Conservation (phyloP, 1,139 yeast species). For the Magnusiomyces paraingens region DNA sequence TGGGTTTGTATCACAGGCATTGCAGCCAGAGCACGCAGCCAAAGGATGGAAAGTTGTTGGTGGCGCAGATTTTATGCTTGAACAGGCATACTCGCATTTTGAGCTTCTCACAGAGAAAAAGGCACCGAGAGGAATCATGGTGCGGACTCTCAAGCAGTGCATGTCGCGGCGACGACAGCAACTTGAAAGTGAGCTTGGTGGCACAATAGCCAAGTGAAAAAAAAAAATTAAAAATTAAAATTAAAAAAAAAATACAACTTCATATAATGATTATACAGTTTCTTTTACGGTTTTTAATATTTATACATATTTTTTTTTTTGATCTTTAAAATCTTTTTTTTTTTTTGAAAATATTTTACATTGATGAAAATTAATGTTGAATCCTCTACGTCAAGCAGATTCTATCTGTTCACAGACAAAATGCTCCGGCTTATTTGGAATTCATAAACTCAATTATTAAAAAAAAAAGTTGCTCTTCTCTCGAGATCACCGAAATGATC, state of each 20-base stretch:
- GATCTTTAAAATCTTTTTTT: no score
- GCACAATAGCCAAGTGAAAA: background rate
- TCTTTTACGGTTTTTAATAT: no score
- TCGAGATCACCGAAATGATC: background rate
- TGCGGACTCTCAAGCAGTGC: background rate
- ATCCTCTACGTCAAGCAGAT: constrained; percentile 1
- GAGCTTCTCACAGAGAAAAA: constrained; percentile 7
- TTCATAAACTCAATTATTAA: background rate
- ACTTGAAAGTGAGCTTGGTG: background rate
- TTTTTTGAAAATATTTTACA: no score
- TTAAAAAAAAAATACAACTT: no score
- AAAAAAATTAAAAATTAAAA: no score
- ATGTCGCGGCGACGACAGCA: background rate
- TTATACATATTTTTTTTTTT: no score
- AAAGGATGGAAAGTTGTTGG: constrained; percentile 2
- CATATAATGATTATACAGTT: no score
- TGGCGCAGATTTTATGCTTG: constrained; percentile 8
- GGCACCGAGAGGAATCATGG: constrained; percentile 6
- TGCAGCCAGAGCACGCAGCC: background rate
- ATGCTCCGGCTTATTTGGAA: constrained; percentile 1
- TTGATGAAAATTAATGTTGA: background rate
- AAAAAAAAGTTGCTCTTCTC: background rate
- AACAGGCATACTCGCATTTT: constrained; percentile 9
- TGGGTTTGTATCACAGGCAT: background rate
- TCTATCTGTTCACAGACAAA: constrained; percentile 1